Base-by-base conservation (phyloP, 2,329 filamentous ascomycete genomes). In the Phaeosphaeriaceae sp. region DNA sequence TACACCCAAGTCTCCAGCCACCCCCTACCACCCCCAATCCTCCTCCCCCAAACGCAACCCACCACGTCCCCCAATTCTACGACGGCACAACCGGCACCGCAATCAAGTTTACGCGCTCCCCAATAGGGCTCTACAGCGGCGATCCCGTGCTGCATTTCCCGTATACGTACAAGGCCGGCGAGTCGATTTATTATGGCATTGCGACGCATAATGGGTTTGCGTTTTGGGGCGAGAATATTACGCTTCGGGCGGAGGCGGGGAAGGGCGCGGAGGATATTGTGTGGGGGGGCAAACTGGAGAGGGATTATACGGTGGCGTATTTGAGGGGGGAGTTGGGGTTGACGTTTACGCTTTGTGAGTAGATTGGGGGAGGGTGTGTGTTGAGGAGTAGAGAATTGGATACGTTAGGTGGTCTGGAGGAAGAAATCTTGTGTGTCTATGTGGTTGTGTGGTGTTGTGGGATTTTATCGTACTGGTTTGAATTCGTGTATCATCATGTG, bases 171-270 rank as follows among this genome's bases (percentile, higher is more conserved):
- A 50, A 42, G 8, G 41, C 50, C 23, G 41, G 42, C 8, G n/a
- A n/a, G n/a, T 30, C 42, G 30, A 41, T 63, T 4, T 70, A 67
- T 42, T 68, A 70, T 40, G 61, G 60, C 23, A 26, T 70, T 18
- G 59, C 58, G 26, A 52, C 54, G 12, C 33, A 41, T 1, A 37
- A 52, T 18, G 66, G 61, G 11, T 63, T 60, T 23, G 60, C 56
- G 23, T 68, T 66, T 36, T 36, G 20, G 38, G 62, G 57, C 5
- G 7, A 56, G 30, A 62, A 56, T 20, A 23, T 66, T 4, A 56
- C 50, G 30, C 23, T 64, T 6, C 42, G 43, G 18, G 61, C 56
- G 21, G 32, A 37, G 4, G 44, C 44, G 5, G 46, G 44, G 44
- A 17, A 26, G 23, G 46, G 51, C 1, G 37, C 38, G 20, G 46